phyloP scores from a whole-genome alignment of 225 moss, liverwort and hornwort species.

The Straminergon stramineum region DNA sequence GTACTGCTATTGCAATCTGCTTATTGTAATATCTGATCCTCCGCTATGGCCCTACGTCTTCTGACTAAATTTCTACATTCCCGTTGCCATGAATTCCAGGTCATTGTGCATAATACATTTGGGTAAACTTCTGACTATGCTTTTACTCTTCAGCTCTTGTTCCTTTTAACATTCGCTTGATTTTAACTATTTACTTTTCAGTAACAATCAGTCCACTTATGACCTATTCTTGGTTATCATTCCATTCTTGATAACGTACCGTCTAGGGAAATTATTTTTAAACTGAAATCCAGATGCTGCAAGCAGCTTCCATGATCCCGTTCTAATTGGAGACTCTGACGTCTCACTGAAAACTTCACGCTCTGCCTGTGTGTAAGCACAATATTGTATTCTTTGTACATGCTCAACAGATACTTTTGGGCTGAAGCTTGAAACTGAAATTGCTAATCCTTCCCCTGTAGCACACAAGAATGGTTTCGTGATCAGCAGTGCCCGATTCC shows the following conservation, averaged over 20 bases:
- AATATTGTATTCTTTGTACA: constrained; percentile 14
- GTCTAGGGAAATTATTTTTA: not conserved
- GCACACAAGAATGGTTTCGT: not conserved
- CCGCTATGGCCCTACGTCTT: not conserved
- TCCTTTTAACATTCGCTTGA: not conserved
- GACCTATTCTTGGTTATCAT: not conserved
- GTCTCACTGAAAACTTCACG: constrained; percentile 9
- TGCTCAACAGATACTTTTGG: not conserved
- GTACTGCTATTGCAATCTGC: not conserved
- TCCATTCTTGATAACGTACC: no score
- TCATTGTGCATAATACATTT: not conserved
- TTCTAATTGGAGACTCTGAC: not conserved
- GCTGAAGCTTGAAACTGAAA: constrained; percentile 1
- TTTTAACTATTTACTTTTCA: not conserved
- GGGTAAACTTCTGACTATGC: not conserved
- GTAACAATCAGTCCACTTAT: not conserved
- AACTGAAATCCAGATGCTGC: constrained; percentile 17
- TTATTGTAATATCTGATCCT: not conserved
- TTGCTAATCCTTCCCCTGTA: constrained; percentile 30
- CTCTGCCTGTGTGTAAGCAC: constrained; percentile 31
- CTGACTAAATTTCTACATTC: not conserved
- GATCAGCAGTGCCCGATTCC: not conserved
- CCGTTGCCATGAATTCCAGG: not conserved
- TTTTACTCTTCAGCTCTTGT: not conserved
- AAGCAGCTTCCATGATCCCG: constrained; percentile 26